Percentiles rank a stretch among this genome's conserved stretches.
Conservation (phyloP, 2,329 filamentous ascomycete species). For the Fusarium continuum region DNA sequence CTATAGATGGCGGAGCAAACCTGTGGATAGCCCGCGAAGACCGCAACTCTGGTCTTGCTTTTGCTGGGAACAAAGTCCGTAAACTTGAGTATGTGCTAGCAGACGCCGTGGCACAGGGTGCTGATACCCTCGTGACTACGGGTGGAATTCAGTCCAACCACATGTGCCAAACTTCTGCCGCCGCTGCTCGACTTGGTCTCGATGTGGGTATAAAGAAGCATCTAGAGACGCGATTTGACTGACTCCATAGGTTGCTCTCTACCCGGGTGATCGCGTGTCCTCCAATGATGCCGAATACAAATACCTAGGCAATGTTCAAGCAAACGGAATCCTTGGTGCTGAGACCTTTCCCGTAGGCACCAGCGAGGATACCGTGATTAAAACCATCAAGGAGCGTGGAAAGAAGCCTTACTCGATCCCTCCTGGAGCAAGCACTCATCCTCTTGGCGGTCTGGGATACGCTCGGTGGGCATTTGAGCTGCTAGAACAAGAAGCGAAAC, state of each 20-base stretch:
- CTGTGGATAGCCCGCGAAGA: conserved; percentile 28
- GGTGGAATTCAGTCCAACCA: conserved; percentile 28
- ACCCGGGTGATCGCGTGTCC: conserved; percentile 6
- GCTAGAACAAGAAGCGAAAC: conserved; percentile 13
- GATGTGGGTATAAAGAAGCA: not conserved
- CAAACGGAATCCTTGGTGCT: conserved; percentile 16
- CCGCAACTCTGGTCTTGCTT: conserved; percentile 30
- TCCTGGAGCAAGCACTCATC: conserved; percentile 19
- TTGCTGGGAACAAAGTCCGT: conserved; percentile 26
- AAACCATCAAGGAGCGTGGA: conserved; percentile 1
- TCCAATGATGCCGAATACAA: conserved; percentile 13
- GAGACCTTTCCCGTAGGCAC: conserved; percentile 20
- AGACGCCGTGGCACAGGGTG: conserved; percentile 17
- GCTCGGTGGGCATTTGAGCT: conserved; percentile 29
- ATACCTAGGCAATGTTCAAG: conserved; percentile 23
- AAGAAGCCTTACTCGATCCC: conserved; percentile 20
- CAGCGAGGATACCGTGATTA: not conserved
- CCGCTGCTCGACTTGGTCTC: conserved; percentile 21
- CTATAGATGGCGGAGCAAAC: not conserved
- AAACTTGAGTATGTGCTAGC: conserved; percentile 29
- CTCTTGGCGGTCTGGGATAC: conserved; percentile 17
- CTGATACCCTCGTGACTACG: conserved; percentile 25
- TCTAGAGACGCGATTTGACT: rapidly evolving
- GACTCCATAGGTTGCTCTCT: conserved; percentile 13
- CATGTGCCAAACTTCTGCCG: conserved; percentile 31